Evolutionary conservation across 1,284 basidiomycete species (phyloP).

Genomic region (Coriolopsis trogii): DNA sequence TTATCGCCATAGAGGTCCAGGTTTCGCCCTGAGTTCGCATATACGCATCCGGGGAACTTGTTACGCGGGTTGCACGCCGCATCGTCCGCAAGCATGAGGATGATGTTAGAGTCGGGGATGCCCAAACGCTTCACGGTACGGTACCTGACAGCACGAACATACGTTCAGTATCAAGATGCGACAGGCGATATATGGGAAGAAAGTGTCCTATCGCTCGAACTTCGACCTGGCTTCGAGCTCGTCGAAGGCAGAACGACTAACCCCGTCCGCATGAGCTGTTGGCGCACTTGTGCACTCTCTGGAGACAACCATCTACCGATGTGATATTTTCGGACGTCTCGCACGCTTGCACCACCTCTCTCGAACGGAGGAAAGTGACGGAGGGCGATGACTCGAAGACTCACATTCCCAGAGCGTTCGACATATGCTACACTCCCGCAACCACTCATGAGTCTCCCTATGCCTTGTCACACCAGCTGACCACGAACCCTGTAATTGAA

Average conservation of each 20-base stretch:
- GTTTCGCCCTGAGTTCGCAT: slow-evolving; percentile 76
- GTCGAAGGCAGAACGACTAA: too few species aligned
- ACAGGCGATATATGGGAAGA: too few species aligned
- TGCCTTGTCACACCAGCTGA: background rate
- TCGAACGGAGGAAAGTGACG: too few species aligned
- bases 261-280: too few species aligned
- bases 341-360: too few species aligned
- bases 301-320: too few species aligned
- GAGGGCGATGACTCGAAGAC: slow-evolving; percentile 28
- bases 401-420: slow-evolving; percentile 95
- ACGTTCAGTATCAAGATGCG: background rate
- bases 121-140: slow-evolving; percentile 97
- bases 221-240: too few species aligned
- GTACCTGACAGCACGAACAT: slow-evolving; percentile 62
- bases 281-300: too few species aligned
- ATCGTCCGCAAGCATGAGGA: slow-evolving; percentile 98
- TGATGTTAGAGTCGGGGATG: slow-evolving; percentile 97
- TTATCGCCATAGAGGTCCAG: slow-evolving; percentile 95
- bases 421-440: slow-evolving; percentile 81
- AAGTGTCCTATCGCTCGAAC: too few species aligned
- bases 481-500: slow-evolving; percentile 92
- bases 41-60: slow-evolving; percentile 90
- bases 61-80: slow-evolving; percentile 94
- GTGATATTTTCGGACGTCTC: too few species aligned
- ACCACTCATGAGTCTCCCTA: background rate